Base-by-base conservation (phyloP, 148 eudicot genomes). In the Camellia granthamiana region DNA sequence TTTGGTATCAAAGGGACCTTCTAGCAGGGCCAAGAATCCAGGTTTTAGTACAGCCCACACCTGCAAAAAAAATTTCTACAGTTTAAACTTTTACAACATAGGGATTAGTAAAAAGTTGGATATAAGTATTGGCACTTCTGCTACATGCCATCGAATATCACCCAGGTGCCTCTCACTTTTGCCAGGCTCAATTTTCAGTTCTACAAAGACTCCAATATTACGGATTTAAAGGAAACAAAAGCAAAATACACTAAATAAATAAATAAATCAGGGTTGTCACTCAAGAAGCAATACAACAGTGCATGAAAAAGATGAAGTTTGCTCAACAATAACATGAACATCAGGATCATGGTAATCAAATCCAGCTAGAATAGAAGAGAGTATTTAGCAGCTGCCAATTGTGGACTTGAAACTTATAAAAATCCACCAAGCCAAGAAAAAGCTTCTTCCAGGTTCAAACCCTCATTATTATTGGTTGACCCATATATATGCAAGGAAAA, bases 21-120 rank as follows among this genome's bases (percentile, higher is more conserved):
- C 93, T 63, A 97, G 87, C 75, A 97, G 90, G 82, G 97, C 99
- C 90, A 97, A 83, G 84, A 94, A 97, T 74, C 99, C 99, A 85
- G 99, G 98, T 87, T 94, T 97, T 47, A 97, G 86, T 55, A 97
- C 99, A 83, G 95, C 97, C 97, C 99, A 95, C 3, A 95, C 99
- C 99, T 95, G 91, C 84, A 83, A 52, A 76, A 55, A 12, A 54
- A 15, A 12, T 18, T 51, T 13, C 11, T 78, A 42, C 10, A 13
- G n/a, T 3, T 69, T 44, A 6, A 8, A 43, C 0, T 3, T 11
- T 1, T 23, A 23, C 5, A 49, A 49, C 52, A 49, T 49, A 7
- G 10, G 11, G 16, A 49, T 30, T 49, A 54, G 9, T 18, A 5
- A 42, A 59, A 60, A 60, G 49, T 38, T 70, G 7, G 47, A 6